Conservation (phyloP, 1,284 basidiomycete species). For the Pholiota adiposa region DNA sequence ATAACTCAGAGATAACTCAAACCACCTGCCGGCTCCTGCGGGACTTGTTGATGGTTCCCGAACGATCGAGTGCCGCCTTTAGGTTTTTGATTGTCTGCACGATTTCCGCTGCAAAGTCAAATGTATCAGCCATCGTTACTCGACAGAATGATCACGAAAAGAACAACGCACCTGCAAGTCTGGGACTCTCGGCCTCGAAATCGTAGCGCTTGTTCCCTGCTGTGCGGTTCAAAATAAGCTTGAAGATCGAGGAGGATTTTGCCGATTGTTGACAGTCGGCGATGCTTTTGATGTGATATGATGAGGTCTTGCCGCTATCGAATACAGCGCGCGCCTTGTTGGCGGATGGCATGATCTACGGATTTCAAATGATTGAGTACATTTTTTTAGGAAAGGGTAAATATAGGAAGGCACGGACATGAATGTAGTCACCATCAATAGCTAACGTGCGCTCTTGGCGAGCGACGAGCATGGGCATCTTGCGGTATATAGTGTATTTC, state of each 20-base stretch:
- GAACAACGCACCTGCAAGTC: slow-evolving; percentile 68
- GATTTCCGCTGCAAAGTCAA: slow-evolving; percentile 57
- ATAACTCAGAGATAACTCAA: slow-evolving; percentile 16
- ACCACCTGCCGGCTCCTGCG: slow-evolving; percentile 58
- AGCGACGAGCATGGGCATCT: slow-evolving; percentile 90
- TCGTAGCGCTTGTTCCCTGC: slow-evolving; percentile 91
- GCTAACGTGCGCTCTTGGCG: slow-evolving; percentile 91
- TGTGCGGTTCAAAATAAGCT: slow-evolving; percentile 53
- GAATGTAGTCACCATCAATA: slow-evolving; percentile 94
- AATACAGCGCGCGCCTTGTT: slow-evolving; percentile 85
- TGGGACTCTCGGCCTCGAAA: slow-evolving; percentile 92
- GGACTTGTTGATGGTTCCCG: slow-evolving; percentile 59
- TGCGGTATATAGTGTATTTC: slow-evolving; percentile 95
- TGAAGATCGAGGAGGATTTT: slow-evolving; percentile 85
- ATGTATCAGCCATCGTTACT: background rate
- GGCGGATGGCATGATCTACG: slow-evolving; percentile 86
- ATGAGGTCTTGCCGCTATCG: slow-evolving; percentile 87
- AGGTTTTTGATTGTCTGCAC: slow-evolving; percentile 67
- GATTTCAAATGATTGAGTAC: background rate
- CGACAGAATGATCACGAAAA: background rate
- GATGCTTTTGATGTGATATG: slow-evolving; percentile 91
- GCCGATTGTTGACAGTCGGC: slow-evolving; percentile 83
- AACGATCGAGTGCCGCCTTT: slow-evolving; percentile 61
- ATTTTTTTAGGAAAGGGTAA: background rate
- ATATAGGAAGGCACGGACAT: slow-evolving; percentile 55